These are phyloP conservation scores for Trichoderma endophyticum DNA, from an alignment of 2,329 filamentous ascomycete genomes.

Conservation along the genomic window DNA sequence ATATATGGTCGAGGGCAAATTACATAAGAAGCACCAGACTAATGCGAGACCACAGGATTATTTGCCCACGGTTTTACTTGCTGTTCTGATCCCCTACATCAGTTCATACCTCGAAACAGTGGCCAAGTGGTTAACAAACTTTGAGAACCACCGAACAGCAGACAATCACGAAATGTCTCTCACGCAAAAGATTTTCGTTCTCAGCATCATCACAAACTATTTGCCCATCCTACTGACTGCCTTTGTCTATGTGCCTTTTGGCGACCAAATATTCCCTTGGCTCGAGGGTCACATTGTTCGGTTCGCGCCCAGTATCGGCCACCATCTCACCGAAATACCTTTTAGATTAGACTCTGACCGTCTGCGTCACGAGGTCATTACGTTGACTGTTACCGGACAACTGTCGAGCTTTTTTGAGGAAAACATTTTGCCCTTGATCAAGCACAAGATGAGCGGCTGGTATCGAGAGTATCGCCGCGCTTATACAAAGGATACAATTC, in stretches of 20 bases:
- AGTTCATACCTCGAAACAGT: constrained; percentile 59
- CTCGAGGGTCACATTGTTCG: constrained; percentile 58
- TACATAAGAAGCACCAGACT: background rate
- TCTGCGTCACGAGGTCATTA: constrained; percentile 70
- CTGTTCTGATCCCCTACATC: constrained; percentile 63
- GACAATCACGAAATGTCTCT: constrained; percentile 66
- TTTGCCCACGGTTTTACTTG: constrained; percentile 68
- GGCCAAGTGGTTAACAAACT: constrained; percentile 62
- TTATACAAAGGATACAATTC: constrained; percentile 39
- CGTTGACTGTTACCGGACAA: constrained; percentile 70
- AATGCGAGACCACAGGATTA: constrained; percentile 53
- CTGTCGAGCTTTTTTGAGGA: constrained; percentile 70
- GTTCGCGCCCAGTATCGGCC: constrained; percentile 42
- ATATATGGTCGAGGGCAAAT: background rate
- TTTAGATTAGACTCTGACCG: constrained; percentile 66
- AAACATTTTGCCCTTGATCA: constrained; percentile 65
- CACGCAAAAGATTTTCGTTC: constrained; percentile 70
- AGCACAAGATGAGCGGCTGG: constrained; percentile 53
- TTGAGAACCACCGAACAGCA: constrained; percentile 72
- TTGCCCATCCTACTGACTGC: constrained; percentile 72
- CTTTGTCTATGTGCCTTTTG: constrained; percentile 77
- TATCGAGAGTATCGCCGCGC: constrained; percentile 39
- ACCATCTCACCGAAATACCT: constrained; percentile 49
- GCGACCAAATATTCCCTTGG: constrained; percentile 62
- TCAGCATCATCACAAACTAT: constrained; percentile 80